Evolutionary conservation across 352 stramenopile genomes (phyloP).

Genomic region (Phytophthora meadii): DNA sequence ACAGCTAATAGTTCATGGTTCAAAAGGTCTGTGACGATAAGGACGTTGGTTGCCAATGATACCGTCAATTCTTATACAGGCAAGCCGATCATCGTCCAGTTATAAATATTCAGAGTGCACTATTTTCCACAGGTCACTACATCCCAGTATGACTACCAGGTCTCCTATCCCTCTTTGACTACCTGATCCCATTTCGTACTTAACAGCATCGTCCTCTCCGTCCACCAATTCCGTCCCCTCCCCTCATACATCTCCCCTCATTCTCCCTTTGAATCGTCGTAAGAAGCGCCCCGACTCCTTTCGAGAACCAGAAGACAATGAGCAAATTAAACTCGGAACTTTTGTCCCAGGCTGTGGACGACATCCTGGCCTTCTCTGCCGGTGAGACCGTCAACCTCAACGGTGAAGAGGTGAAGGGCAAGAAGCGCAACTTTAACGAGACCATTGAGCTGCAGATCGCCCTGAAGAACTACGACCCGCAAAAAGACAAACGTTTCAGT

Average conservation of each 20-base stretch:
- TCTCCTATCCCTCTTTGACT: neutral
- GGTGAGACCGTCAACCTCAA: conserved; percentile 94
- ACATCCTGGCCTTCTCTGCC: conserved; percentile 96
- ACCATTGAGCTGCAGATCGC: conserved; percentile 99
- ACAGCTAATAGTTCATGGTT: too few relatives aligned
- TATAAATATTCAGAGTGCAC: too few relatives aligned
- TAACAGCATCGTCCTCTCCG: conserved; percentile 7
- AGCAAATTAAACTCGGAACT: conserved; percentile 98
- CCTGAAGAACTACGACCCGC: conserved; percentile 99
- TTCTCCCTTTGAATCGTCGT: conserved; percentile 76
- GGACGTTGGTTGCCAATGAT: too few relatives aligned
- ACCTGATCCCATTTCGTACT: conserved; percentile 9
- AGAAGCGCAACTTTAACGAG: conserved; percentile 99
- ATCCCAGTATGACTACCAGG: neutral
- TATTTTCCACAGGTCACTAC: too few relatives aligned
- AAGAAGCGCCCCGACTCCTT: conserved; percentile 60
- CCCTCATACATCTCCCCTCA: conserved; percentile 25
- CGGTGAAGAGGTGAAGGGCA: conserved; percentile 96
- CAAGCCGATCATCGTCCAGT: too few relatives aligned
- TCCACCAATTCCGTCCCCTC: conserved; percentile 15
- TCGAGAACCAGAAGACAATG: conserved; percentile 53
- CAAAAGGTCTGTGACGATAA: too few relatives aligned
- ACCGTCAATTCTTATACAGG: too few relatives aligned
- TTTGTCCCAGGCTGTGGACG: conserved; percentile 95
- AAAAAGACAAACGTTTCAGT: conserved; percentile 99